These are phyloP conservation scores for Neonothopanus nambi DNA, from an alignment of 1,284 basidiomycete species.

Conservation along the genomic window DNA sequence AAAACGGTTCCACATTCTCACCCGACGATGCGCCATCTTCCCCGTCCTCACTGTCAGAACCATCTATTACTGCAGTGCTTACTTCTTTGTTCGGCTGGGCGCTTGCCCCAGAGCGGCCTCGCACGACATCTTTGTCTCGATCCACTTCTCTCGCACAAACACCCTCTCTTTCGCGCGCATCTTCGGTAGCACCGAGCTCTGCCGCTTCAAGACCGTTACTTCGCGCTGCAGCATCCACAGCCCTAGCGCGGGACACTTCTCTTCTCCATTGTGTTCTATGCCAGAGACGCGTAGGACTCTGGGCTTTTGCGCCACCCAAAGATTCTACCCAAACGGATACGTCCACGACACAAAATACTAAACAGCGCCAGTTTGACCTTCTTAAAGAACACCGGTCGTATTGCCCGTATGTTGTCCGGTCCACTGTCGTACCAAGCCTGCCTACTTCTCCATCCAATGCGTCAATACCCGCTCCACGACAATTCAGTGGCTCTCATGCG, in stretches of 20 bases:
- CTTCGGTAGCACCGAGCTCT: constrained; percentile 38
- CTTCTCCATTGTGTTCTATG: constrained; percentile 69
- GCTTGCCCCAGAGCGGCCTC: constrained; percentile 43
- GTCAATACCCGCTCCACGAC: not conserved
- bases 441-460: constrained; percentile 23
- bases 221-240: constrained; percentile 19
- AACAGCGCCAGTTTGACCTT: constrained; percentile 59
- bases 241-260: constrained; percentile 41
- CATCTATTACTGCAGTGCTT: constrained; percentile 58
- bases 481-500: constrained; percentile 17
- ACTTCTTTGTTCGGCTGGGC: constrained; percentile 73
- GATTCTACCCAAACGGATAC: constrained; percentile 15
- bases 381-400: constrained; percentile 79
- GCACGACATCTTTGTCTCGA: constrained; percentile 39
- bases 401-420: constrained; percentile 76
- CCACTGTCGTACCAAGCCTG: constrained; percentile 56
- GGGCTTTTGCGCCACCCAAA: constrained; percentile 55
- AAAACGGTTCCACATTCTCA: constrained; percentile 1
- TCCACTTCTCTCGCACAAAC: constrained; percentile 41
- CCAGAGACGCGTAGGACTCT: constrained; percentile 74
- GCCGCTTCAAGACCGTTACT: constrained; percentile 20
- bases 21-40: constrained; percentile 17
- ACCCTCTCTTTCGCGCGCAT: constrained; percentile 45
- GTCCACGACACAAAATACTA: constrained; percentile 19
- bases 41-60: constrained; percentile 26